Percentiles rank a stretch among this genome's conserved stretches.
Conservation (phyloP, 805 yeast genomes). For the Metschnikowia lochheadii region DNA sequence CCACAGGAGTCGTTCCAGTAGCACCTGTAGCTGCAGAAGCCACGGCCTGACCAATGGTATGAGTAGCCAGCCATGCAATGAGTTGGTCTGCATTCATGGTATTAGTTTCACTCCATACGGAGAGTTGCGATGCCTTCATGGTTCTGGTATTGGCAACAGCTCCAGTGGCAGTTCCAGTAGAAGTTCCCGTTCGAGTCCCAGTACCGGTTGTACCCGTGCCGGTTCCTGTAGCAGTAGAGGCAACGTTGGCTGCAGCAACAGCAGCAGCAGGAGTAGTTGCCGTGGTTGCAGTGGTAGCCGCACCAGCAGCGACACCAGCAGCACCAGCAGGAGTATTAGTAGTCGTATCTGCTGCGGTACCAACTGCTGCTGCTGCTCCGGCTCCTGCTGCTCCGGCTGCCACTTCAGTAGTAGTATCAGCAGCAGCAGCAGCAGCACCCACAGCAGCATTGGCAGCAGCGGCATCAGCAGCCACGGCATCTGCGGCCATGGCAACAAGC, state of each 20-base stretch:
- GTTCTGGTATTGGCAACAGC: slow-evolving; percentile 8
- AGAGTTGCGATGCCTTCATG: slow-evolving; percentile 15
- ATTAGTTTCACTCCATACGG: slow-evolving; percentile 10
- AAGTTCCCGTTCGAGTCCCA: neutral
- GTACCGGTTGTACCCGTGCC: slow-evolving; percentile 12
- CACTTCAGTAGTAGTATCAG: slow-evolving; percentile 17
- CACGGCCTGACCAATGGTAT: slow-evolving; percentile 9
- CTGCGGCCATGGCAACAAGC: slow-evolving; percentile 15
- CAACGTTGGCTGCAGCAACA: slow-evolving; percentile 11
- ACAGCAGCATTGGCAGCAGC: slow-evolving; percentile 17
- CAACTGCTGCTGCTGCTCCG: slow-evolving; percentile 15
- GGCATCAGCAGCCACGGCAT: slow-evolving; percentile 15
- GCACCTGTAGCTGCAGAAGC: neutral
- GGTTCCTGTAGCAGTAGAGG: slow-evolving; percentile 8
- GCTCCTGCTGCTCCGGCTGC: slow-evolving; percentile 15
- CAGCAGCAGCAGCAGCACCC: slow-evolving; percentile 15
- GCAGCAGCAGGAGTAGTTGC: slow-evolving; percentile 16
- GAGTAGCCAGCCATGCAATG: slow-evolving; percentile 17
- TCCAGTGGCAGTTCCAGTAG: slow-evolving; percentile 9
- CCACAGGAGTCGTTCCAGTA: neutral
- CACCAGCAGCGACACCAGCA: slow-evolving; percentile 3
- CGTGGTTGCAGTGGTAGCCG: slow-evolving; percentile 7
- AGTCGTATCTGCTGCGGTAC: slow-evolving; percentile 7
- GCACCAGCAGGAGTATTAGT: slow-evolving; percentile 13
- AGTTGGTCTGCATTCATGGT: slow-evolving; percentile 17